Percentiles rank a stretch among this genome's conserved stretches.
Conservation (phyloP, 805 yeast species). For the Wickerhamiella lipophila region DNA sequence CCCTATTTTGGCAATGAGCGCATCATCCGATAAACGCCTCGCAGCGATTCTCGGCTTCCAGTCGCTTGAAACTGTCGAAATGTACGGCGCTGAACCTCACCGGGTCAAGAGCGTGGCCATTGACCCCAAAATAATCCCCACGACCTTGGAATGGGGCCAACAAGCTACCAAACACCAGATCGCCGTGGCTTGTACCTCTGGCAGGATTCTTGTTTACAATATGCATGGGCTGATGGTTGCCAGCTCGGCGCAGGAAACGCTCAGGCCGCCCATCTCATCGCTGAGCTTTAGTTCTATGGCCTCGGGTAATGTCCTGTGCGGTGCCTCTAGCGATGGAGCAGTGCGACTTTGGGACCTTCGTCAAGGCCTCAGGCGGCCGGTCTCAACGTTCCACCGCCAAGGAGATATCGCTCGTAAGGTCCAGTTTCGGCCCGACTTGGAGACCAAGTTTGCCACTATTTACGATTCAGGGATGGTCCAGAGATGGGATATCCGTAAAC, state of each 20-base stretch:
- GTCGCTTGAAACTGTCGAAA: constrained; percentile 14
- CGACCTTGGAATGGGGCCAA: constrained; percentile 28
- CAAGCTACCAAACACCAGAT: constrained; percentile 16
- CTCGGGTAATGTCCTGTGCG: constrained; percentile 43
- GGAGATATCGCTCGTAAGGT: constrained; percentile 59
- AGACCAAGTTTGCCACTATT: constrained; percentile 54
- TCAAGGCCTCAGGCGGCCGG: constrained; percentile 34
- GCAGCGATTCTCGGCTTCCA: constrained; percentile 26
- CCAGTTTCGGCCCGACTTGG: constrained; percentile 39
- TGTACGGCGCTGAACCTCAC: constrained; percentile 12
- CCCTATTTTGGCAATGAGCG: constrained; percentile 24
- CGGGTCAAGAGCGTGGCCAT: constrained; percentile 16
- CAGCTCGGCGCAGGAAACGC: constrained; percentile 32
- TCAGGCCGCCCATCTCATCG: constrained; percentile 7
- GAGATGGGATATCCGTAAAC: constrained; percentile 72
- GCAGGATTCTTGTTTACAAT: constrained; percentile 9
- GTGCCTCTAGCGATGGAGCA: constrained; percentile 69
- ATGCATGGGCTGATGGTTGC: constrained; percentile 29
- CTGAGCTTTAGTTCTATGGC: constrained; percentile 10
- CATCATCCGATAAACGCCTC: constrained; percentile 18
- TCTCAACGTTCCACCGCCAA: constrained; percentile 41
- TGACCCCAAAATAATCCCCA: constrained; percentile 23
- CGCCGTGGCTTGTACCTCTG: constrained; percentile 7
- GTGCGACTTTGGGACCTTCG: constrained; percentile 78
- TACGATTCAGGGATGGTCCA: constrained; percentile 84